Evolutionary conservation across 371 early-diverging fungal species (phyloP), one percentile per base, ranked within the genome.

Genomic region (Blakeslea trispora): DNA sequence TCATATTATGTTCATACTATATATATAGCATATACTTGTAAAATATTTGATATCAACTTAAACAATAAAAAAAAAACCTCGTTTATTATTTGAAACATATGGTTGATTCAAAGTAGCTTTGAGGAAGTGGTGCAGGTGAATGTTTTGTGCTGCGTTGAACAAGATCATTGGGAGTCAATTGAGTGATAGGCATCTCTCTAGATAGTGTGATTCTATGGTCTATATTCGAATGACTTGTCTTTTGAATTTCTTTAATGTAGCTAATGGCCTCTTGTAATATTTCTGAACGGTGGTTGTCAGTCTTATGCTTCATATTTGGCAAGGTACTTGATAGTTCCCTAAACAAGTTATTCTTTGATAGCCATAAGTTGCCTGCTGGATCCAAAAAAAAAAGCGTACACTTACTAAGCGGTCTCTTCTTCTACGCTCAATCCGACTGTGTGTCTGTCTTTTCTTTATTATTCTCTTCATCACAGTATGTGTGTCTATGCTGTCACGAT

Each of bases 391-490:
- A n/a, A n/a, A n/a, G n/a, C n/a, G n/a, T n/a, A n/a, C n/a, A n/a
- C n/a, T 54, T 68, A 74, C 74, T 50, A 68, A 60, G 40, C 55
- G 67, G 50, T 81, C 84, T 52, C 84, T 64, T 39, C 84, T 70
- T 51, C 81, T 71, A 17, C 84, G 65, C 53, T 83, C 84, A 11
- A 82, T 83, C 31, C 72, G 73, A 59, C 82, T 82, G 57, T 83
- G 84, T 23, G 79, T 81, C 52, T 81, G 77, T 57, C 77, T 71
- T 32, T 81, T 69, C 53, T 80, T 72, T 51, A 72, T 74, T 42
- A 83, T 68, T 28, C 81, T 72, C 61, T 81, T 72, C 57, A 78
- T 69, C n/a, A 78, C 75, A 2, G 79, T 81, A 51, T 78, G 72
- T 55, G 73, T 77, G 45, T 82, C 84, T 21, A 83, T 55, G 53